Evolutionary conservation across 2,329 filamentous ascomycete species (phyloP), one percentile per base, ranked within the genome.

Genomic region (Colletotrichum salicis): DNA sequence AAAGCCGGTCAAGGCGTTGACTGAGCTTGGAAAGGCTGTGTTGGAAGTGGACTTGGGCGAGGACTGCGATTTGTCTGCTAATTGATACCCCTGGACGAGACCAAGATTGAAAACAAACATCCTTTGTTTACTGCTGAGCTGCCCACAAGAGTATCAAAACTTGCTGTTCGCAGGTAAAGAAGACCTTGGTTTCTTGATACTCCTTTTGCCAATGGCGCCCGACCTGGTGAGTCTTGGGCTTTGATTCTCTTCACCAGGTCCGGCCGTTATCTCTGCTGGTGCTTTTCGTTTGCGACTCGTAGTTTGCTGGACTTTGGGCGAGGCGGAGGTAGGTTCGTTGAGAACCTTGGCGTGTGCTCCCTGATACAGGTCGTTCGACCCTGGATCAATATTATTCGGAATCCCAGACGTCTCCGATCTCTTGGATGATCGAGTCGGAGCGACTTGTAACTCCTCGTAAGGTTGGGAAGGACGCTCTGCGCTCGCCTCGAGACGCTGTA

Each of bases 1-100:
- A 27, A 79, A 83, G 67, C 86, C 86, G 37, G 77, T 90, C 22
- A 81, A 82, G 63, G 78, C 79, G n/a, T 76, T 90, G 66, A 84
- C 87, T 3, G 78, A 77, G 2, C 77, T 89, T 37, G 87, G 86
- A 1, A 76, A 83, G 19, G 82, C 82, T 19, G 76, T 87, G 15
- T 77, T 89, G 67, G 78, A 78, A 35, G 75, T 70, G 4, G 85
- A 86, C 70, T 82, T 88, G 76, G 77, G 76, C 10, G 31, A 33
- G 33, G 64, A 71, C 56, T 55, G 24, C 2, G 68, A 67, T 37
- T 24, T 71, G 31, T 72, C 54, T 29, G 35, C 41, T 8, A n/a
- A 54, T 48, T 63, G 58, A 69, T 71, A 67, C 45, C 55, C 69
- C 22, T 29, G 3, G 31, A 4, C 12, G 35, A 22, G 29, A n/a